Percentiles rank a stretch among this genome's conserved stretches.
These are phyloP conservation scores for Setaria italica DNA, from an alignment of 202 grass and related monocot genomes.

Conservation along the genomic window DNA sequence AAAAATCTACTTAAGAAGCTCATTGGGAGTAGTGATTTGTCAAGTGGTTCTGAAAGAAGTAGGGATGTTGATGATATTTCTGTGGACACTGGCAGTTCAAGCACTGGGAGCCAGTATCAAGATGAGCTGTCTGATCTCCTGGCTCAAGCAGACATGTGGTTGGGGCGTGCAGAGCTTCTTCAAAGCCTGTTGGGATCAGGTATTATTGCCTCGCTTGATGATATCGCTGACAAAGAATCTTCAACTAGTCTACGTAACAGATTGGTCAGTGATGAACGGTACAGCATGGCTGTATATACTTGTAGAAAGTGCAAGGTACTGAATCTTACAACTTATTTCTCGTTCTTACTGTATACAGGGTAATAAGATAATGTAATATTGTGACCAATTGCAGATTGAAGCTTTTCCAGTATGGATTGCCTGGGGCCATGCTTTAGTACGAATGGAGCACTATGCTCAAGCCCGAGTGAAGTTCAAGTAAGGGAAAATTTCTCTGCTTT, in stretches of 20 bases:
- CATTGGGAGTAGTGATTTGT: slow-evolving; percentile 64
- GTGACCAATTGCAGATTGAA: slow-evolving; percentile 72
- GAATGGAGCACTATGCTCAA: slow-evolving; percentile 95
- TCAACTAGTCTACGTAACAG: slow-evolving; percentile 77
- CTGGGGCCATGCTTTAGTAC: slow-evolving; percentile 97
- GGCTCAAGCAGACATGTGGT: slow-evolving; percentile 74
- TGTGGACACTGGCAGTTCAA: slow-evolving; percentile 66
- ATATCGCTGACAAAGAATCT: slow-evolving; percentile 91
- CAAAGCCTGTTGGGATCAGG: slow-evolving; percentile 94
- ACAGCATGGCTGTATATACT: slow-evolving; percentile 99
- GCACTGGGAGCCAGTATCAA: slow-evolving; percentile 65
- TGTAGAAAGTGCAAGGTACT: slow-evolving; percentile 98
- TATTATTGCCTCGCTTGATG: slow-evolving; percentile 92
- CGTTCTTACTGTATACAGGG: slow-evolving; percentile 33
- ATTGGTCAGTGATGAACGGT: slow-evolving; percentile 77
- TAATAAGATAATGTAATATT: slow-evolving; percentile 39
- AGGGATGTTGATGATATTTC: slow-evolving; percentile 71
- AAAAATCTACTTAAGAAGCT: slow-evolving; percentile 80
- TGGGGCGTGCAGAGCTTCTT: slow-evolving; percentile 94
- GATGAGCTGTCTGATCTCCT: slow-evolving; percentile 82
- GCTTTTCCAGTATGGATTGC: slow-evolving; percentile 92
- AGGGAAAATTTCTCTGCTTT: slow-evolving; percentile 43
- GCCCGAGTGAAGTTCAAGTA: slow-evolving; percentile 99
- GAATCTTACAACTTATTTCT: slow-evolving; percentile 40
- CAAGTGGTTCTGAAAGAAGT: slow-evolving; percentile 79